These are phyloP conservation scores for Fragaria nilgerrensis DNA, from an alignment of 306 rosid genomes.

Conservation along the genomic window DNA sequence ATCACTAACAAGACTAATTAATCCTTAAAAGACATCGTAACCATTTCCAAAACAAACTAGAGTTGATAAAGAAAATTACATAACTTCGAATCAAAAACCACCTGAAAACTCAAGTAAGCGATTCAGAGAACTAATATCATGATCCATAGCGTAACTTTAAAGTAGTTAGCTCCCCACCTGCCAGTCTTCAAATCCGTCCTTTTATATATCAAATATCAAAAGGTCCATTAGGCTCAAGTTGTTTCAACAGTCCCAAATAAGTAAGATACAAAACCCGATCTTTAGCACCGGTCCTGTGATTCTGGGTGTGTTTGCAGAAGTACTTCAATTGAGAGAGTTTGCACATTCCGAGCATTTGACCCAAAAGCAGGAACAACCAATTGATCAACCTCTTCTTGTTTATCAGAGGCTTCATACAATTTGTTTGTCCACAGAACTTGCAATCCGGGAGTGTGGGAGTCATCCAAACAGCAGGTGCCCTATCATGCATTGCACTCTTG, in stretches of 20 bases:
- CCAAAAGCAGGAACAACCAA: conserved; percentile 29
- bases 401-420: conserved; percentile 15
- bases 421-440: conserved; percentile 6
- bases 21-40: no score
- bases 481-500: conserved; percentile 12
- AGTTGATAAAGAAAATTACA: no score
- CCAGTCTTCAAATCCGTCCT: background rate
- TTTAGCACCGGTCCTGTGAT: conserved; percentile 34
- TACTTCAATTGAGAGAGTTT: background rate
- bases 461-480: conserved; percentile 26
- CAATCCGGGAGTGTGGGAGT: conserved; percentile 10
- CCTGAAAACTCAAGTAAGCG: no score
- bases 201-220: background rate
- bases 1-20: no score
- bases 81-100: no score
- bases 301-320: conserved; percentile 24
- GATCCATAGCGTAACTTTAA: background rate
- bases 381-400: conserved; percentile 20
- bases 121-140: no score
- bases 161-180: background rate
- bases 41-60: no score
- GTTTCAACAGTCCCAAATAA: conserved; percentile 24
- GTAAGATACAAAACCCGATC: conserved; percentile 23
- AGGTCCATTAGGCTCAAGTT: conserved; percentile 15
- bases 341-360: conserved; percentile 22